Base-by-base conservation (phyloP, 331 rosid genomes). In the Cucumis variabilis region DNA sequence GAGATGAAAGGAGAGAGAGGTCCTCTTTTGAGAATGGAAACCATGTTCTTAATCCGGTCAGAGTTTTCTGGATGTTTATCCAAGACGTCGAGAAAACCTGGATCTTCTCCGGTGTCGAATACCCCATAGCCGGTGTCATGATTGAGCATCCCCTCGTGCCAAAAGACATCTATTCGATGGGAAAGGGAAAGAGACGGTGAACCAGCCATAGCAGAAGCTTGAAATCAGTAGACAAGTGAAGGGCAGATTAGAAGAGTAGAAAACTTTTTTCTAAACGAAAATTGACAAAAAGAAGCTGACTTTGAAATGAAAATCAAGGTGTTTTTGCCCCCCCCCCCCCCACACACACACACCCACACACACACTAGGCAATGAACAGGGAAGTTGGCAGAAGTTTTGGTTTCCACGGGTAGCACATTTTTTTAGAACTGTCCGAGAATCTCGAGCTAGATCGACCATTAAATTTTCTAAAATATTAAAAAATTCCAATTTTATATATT, bases 1-100 rank as follows among this genome's bases (percentile, higher is more conserved):
- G n/a, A n/a, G 71, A 96, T 83, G 91, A 87, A 88, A 58, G 97
- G 92, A 7, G 98, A 90, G 78, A 96, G 92, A 0, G 99, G 98
- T 48, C 99, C 99, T 82, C 92, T 88, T 86, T 87, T 84, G 81
- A 96, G 98, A 46, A 95, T 96, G 13, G 98, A 96, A 10, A 96
- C 88, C 89, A 96, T 95, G 92, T 96, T 96, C 88, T 89, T 90
- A 46, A 96, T 62, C 70, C 99, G 90, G 85, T 96, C 98, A 0
- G 99, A 87, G 91, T 96, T 96, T 89, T 96, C 98, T 5, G 98
- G 99, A 88, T 95, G 99, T 74, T 93, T 95, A 13, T 96, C 99
- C 84, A 96, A 90, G 17, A 96, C 96, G 69, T 95, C 99, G 30
- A 95, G 87, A 76, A 95, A 96, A 28, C 96, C 96, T 3, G 98